These are phyloP conservation scores for Paraurostyla sp. DNA, from an alignment of 73 alveolate genomes.

Conservation along the genomic window DNA sequence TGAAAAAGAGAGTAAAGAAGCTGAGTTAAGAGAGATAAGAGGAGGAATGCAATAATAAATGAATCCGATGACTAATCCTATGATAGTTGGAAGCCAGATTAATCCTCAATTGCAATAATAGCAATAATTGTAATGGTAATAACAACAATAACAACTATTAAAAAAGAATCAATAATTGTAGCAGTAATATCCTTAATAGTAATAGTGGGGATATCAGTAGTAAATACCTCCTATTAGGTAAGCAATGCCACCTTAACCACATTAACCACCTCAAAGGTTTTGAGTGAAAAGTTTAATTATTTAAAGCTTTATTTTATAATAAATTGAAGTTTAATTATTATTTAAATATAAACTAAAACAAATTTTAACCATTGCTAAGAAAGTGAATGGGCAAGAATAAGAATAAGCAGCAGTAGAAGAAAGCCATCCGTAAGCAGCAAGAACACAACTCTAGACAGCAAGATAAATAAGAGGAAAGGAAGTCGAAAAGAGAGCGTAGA, in stretches of 20 bases:
- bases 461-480: slow-evolving; percentile 32
- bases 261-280: slow-evolving; percentile 39
- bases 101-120: not conserved
- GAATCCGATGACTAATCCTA: too few relatives aligned
- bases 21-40: slow-evolving; percentile 31
- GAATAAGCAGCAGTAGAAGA: slow-evolving; percentile 29
- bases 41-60: not conserved
- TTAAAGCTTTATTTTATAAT: not conserved
- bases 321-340: not conserved
- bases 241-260: slow-evolving; percentile 9
- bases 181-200: not conserved
- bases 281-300: not conserved
- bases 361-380: not conserved
- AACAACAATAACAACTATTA: not conserved
- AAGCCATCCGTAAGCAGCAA: not conserved
- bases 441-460: not conserved
- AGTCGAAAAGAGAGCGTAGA: slow-evolving; percentile 31
- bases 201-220: not conserved
- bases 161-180: not conserved
- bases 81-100: too few relatives aligned
- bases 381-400: not conserved
- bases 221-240: not conserved
- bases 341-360: not conserved
- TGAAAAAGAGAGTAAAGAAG: slow-evolving; percentile 47
- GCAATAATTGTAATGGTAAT: not conserved